phyloP scores from a whole-genome alignment of 2,329 filamentous ascomycete species.

The Trichoderma cornu-damae region DNA sequence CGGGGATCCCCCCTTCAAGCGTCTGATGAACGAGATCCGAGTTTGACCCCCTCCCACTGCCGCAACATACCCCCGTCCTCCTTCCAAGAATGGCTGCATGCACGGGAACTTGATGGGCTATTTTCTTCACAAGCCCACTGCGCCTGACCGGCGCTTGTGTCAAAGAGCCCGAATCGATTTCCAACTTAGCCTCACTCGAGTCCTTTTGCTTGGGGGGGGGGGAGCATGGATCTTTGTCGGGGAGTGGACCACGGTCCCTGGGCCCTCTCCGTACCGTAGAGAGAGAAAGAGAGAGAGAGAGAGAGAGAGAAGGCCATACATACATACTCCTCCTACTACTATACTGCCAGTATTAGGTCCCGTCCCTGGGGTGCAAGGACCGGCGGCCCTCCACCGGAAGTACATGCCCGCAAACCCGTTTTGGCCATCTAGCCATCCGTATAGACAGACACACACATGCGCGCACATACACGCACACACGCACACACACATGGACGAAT shows the following conservation, averaged over 20 bases:
- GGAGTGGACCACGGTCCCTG: slow-evolving; percentile 17
- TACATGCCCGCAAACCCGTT: slow-evolving; percentile 12
- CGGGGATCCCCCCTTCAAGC: slow-evolving; percentile 15
- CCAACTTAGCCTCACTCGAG: slow-evolving; percentile 25
- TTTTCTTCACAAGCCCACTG: slow-evolving; percentile 24
- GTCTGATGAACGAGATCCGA: slow-evolving; percentile 20
- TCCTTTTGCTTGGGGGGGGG: slow-evolving; percentile 15
- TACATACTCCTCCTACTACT: too few relatives aligned
- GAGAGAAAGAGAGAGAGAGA: too few relatives aligned
- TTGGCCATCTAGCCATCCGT: slow-evolving; percentile 8
- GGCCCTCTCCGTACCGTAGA: slow-evolving; percentile 14
- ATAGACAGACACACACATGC: slow-evolving; percentile 8
- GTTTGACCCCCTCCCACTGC: slow-evolving; percentile 15
- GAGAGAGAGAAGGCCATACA: slow-evolving; percentile 17
- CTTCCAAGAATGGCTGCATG: slow-evolving; percentile 47
- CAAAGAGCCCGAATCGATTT: slow-evolving; percentile 29
- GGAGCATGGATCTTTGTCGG: slow-evolving; percentile 21
- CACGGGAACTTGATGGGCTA: slow-evolving; percentile 28
- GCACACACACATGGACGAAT: neutral
- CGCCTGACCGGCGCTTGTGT: slow-evolving; percentile 26
- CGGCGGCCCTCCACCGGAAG: slow-evolving; percentile 16
- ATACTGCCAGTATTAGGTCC: too few relatives aligned
- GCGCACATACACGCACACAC: neutral
- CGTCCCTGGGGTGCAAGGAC: slow-evolving; percentile 36
- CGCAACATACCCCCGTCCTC: slow-evolving; percentile 28